Evolutionary conservation across 2,329 filamentous ascomycete genomes (phyloP).

Genomic region (Diplodia scrobiculata): DNA sequence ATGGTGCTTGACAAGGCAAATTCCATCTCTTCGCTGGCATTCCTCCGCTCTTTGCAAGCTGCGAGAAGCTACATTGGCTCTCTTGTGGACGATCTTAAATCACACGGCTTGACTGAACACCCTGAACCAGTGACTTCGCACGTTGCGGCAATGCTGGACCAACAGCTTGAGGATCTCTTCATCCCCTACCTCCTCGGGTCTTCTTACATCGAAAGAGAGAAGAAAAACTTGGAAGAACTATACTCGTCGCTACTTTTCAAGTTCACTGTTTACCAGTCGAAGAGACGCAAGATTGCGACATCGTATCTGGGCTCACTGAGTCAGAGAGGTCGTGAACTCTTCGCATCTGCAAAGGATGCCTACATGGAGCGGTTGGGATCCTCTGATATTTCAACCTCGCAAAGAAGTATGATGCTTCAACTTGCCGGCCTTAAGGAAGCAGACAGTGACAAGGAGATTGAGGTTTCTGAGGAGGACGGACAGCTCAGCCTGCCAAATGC

Average conservation of each 20-base stretch:
- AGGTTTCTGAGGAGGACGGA: slow-evolving; percentile 88
- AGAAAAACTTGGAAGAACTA: slow-evolving; percentile 71
- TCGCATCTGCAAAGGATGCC: slow-evolving; percentile 84
- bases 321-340: slow-evolving; percentile 83
- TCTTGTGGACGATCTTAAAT: slow-evolving; percentile 88
- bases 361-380: slow-evolving; percentile 88
- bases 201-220: slow-evolving; percentile 67
- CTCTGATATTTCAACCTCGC: slow-evolving; percentile 81
- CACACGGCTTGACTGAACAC: slow-evolving; percentile 91
- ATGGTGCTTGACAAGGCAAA: slow-evolving; percentile 95
- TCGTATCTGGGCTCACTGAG: slow-evolving; percentile 92
- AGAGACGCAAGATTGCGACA: slow-evolving; percentile 82
- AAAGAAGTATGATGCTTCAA: slow-evolving; percentile 85
- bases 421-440: slow-evolving; percentile 81
- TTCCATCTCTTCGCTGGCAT: slow-evolving; percentile 86
- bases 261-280: slow-evolving; percentile 81
- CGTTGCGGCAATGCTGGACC: slow-evolving; percentile 70
- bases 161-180: slow-evolving; percentile 67
- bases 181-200: slow-evolving; percentile 67
- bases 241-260: slow-evolving; percentile 94
- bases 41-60: slow-evolving; percentile 85
- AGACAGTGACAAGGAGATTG: slow-evolving; percentile 78
- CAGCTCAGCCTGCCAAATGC: slow-evolving; percentile 78
- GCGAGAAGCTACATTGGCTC: slow-evolving; percentile 85
- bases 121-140: slow-evolving; percentile 87